These are phyloP conservation scores for Eucalyptus virginea DNA, from an alignment of 345 rosid genomes.

Conservation along the genomic window DNA sequence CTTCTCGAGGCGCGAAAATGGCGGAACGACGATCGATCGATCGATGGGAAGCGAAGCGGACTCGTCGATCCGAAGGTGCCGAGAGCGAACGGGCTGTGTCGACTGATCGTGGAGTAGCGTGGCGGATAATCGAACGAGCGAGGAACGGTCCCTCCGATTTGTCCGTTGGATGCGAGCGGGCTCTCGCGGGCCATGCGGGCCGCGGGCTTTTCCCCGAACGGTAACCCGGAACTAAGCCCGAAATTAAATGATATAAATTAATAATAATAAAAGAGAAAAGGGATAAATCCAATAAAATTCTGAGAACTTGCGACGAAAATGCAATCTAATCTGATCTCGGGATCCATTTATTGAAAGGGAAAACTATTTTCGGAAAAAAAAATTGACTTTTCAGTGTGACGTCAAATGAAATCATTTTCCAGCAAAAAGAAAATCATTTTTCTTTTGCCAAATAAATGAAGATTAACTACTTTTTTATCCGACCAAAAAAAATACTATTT, in stretches of 20 bases:
- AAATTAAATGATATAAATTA: background rate
- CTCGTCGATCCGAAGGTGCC: background rate
- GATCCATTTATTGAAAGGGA: background rate
- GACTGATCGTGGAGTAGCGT: background rate
- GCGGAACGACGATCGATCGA: background rate
- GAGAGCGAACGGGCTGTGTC: background rate
- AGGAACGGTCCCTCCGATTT: background rate
- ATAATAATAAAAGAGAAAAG: background rate
- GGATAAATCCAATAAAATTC: background rate
- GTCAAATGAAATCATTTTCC: background rate
- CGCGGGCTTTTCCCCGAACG: background rate
- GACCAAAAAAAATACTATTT: fast-evolving
- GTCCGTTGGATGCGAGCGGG: background rate
- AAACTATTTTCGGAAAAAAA: background rate
- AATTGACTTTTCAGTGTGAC: fast-evolving
- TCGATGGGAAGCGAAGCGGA: background rate
- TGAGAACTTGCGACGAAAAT: no score
- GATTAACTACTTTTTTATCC: background rate
- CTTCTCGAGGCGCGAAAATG: background rate
- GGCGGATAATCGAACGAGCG: background rate
- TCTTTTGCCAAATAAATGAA: background rate
- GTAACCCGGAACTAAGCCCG: background rate
- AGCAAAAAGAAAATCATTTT: fast-evolving
- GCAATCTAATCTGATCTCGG: background rate
- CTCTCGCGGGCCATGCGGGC: background rate